Evolutionary conservation across 2,329 filamentous ascomycete species (phyloP), one percentile per base, ranked within the genome.

Genomic region (Diaporthe sp.): DNA sequence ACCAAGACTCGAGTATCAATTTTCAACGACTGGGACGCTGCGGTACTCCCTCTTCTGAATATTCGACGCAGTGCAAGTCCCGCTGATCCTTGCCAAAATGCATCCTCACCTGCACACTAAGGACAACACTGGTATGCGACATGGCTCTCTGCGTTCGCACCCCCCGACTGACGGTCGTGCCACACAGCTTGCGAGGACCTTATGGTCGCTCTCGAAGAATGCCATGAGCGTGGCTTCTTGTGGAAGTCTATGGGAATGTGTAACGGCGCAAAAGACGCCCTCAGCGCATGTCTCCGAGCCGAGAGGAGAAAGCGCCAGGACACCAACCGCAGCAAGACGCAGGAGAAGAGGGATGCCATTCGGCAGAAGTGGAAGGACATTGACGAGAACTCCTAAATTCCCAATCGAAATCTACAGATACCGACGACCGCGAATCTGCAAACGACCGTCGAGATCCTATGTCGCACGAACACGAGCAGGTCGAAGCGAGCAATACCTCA

Each of bases 31-130:
- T 22, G 19, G 17, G 44, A 32, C 37, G 27, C 30, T 5, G 27
- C 15, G 30, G 19, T 12, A 4, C 19, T 8, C 37, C n/a, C 25
- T 8, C 30, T 61, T 53, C 19, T n/a, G 44, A 42, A 50, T 15
- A 51, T 4, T 22, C 3, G 13, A 50, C 44, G 39, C 44, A 68
- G 32, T 1, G 22, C 32, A 37, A 25, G 7, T 39, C 17, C 15
- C 10, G 30, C 55, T 19, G 15, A 50, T 30, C 13, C n/a, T 7
- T n/a, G 61, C 73, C 82, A 90, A 79, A 58, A 99, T 99, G 97
- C 97, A 99, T 94, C 97, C 97, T 71, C 96, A 98, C 86, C 87
- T 99, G 3, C 96, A 98, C 82, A 98, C 95, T 37, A 95, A 97
- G 83, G 93, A 98, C 82, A 97, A 97, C 79, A 88, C 91, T 79